A percentile compares a stretch with the other conserved stretches of the same genome.
These are phyloP conservation scores for Ramularia endophylla DNA, from an alignment of 2,329 filamentous ascomycete species.

Conservation along the genomic window DNA sequence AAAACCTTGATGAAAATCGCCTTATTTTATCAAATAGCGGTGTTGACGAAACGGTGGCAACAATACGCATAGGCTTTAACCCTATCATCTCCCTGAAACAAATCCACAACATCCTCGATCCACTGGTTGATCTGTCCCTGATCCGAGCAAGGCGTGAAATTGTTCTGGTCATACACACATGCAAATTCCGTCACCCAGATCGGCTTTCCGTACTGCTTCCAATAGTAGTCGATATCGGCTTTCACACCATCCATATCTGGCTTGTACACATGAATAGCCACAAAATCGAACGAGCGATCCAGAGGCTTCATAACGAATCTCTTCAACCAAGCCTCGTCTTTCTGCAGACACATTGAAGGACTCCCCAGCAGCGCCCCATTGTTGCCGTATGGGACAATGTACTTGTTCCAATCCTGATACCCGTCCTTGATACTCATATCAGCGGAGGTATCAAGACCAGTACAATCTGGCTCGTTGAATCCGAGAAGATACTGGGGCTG, in stretches of 20 bases:
- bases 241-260: conserved; percentile 17
- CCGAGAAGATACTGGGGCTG: conserved; percentile 22
- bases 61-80: conserved; percentile 22
- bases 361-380: conserved; percentile 22
- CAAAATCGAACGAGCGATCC: conserved; percentile 16
- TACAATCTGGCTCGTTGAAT: conserved; percentile 28
- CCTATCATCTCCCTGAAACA: conserved; percentile 17
- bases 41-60: no score
- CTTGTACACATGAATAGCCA: conserved; percentile 25
- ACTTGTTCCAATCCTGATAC: conserved; percentile 19
- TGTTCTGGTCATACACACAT: conserved; percentile 19
- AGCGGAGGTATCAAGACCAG: conserved; percentile 11
- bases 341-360: conserved; percentile 24
- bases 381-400: conserved; percentile 19
- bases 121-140: conserved; percentile 20
- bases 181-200: conserved; percentile 26
- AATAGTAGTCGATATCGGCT: conserved; percentile 24
- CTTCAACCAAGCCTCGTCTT: conserved; percentile 22
- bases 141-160: conserved; percentile 20
- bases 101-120: conserved; percentile 21
- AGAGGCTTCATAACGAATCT: conserved; percentile 1
- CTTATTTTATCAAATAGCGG: no score
- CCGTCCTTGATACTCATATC: conserved; percentile 19
- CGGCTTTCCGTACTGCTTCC: conserved; percentile 19
- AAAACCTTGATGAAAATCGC: no score